Evolutionary conservation across 768 basidiomycete genomes (phyloP).

Genomic region (Lactarius sanguifluus): DNA sequence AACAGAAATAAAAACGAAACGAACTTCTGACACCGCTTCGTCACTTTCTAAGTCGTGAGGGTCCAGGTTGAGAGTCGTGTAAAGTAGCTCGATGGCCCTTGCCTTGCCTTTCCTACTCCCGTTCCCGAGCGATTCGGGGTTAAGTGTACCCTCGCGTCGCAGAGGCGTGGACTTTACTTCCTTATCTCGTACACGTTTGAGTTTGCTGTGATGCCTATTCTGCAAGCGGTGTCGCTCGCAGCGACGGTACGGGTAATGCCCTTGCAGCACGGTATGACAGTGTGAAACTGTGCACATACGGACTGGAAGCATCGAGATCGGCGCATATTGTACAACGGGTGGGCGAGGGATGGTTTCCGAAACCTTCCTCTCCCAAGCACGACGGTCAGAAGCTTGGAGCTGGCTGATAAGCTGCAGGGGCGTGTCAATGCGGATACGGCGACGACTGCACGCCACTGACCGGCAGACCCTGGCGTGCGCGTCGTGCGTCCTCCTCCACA

Average conservation of each 20-base stretch:
- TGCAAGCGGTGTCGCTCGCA: constrained; percentile 59
- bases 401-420: constrained; percentile 39
- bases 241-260: constrained; percentile 49
- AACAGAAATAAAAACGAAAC: not conserved
- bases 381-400: constrained; percentile 29
- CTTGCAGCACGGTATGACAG: constrained; percentile 51
- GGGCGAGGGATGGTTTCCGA: constrained; percentile 18
- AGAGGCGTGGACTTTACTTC: constrained; percentile 40
- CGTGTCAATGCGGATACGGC: constrained; percentile 7
- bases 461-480: constrained; percentile 39
- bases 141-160: constrained; percentile 25
- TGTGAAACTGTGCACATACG: constrained; percentile 61
- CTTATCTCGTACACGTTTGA: constrained; percentile 54
- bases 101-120: constrained; percentile 5
- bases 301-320: constrained; percentile 35
- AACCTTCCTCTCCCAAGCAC: constrained; percentile 29
- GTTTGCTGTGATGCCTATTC: constrained; percentile 51
- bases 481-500: constrained; percentile 41
- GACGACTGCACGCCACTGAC: constrained; percentile 34
- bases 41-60: constrained; percentile 14
- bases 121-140: not conserved
- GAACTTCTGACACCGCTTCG: constrained; percentile 15
- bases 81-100: constrained; percentile 6
- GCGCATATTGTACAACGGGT: constrained; percentile 22
- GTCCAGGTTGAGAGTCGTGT: constrained; percentile 15